Conservation (phyloP, 108 stramenopile species). For the Fistulifera pelliculosa region DNA sequence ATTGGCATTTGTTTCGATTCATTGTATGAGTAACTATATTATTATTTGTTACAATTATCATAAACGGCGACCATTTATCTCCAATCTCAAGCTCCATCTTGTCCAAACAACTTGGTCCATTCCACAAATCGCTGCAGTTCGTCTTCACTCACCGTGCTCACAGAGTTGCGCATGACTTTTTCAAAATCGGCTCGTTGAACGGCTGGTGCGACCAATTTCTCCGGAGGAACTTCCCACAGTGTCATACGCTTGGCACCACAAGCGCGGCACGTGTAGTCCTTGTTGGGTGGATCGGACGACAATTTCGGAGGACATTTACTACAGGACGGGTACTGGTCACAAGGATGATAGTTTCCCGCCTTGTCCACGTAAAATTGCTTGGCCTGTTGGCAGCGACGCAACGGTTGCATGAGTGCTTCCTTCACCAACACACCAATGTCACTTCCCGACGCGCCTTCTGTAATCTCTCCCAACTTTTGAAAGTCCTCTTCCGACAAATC, state of each 20-base stretch:
- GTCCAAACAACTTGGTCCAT: slow-evolving; percentile 97
- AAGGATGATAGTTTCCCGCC: slow-evolving; percentile 57
- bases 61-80: neutral
- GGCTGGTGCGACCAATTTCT: slow-evolving; percentile 72
- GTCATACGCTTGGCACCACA: slow-evolving; percentile 88
- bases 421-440: slow-evolving; percentile 95
- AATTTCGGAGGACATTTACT: slow-evolving; percentile 86
- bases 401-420: slow-evolving; percentile 96
- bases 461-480: slow-evolving; percentile 63
- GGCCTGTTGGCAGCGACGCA: slow-evolving; percentile 90
- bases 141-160: slow-evolving; percentile 79
- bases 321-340: slow-evolving; percentile 84
- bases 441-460: slow-evolving; percentile 85
- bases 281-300: slow-evolving; percentile 45
- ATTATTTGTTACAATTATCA: no score
- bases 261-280: slow-evolving; percentile 66
- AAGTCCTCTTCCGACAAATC: slow-evolving; percentile 76
- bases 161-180: slow-evolving; percentile 64
- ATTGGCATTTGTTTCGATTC: no score
- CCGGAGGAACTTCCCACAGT: slow-evolving; percentile 88
- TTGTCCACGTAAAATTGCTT: slow-evolving; percentile 78
- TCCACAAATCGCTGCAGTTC: slow-evolving; percentile 88
- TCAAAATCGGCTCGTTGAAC: slow-evolving; percentile 67
- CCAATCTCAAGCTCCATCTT: slow-evolving; percentile 78
- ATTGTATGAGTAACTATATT: no score